Evolutionary conservation across 2,329 filamentous ascomycete species (phyloP).

Genomic region (Colletotrichum ledebouriae): DNA sequence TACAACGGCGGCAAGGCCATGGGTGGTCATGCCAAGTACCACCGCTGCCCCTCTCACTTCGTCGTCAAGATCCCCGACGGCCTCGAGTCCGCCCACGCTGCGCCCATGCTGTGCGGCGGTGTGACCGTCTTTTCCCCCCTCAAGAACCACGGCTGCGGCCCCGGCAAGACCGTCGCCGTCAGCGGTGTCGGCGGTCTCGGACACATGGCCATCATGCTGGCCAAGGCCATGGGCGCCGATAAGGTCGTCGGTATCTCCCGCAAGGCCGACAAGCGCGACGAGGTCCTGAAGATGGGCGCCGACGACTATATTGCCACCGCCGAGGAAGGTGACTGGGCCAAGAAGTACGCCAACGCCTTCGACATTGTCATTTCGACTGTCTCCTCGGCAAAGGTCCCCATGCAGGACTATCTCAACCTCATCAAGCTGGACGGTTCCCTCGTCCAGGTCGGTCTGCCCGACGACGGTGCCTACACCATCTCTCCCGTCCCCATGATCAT

Average conservation of each 20-base stretch:
- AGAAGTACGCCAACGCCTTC: conserved; percentile 63
- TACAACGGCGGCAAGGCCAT: conserved; percentile 43
- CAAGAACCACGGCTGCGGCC: conserved; percentile 72
- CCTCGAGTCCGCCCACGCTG: conserved; percentile 56
- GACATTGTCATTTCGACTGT: conserved; percentile 73
- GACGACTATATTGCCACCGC: conserved; percentile 60
- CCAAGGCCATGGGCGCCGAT: conserved; percentile 75
- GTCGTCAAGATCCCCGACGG: conserved; percentile 61
- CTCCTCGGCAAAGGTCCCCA: conserved; percentile 57
- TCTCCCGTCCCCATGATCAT: conserved; percentile 68
- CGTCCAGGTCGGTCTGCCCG: conserved; percentile 73
- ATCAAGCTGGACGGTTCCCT: conserved; percentile 68
- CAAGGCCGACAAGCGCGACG: conserved; percentile 63
- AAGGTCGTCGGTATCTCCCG: conserved; percentile 72
- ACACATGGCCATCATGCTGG: conserved; percentile 77
- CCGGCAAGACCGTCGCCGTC: conserved; percentile 76
- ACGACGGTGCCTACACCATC: conserved; percentile 50
- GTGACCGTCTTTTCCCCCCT: conserved; percentile 77
- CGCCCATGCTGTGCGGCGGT: conserved; percentile 79
- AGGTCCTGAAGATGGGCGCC: conserved; percentile 69
- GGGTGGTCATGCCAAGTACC: conserved; percentile 56
- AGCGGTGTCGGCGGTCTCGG: conserved; percentile 77
- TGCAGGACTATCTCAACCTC: conserved; percentile 71
- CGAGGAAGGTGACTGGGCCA: conserved; percentile 68
- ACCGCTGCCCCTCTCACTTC: conserved; percentile 60